A percentile compares a stretch with the other conserved stretches of the same genome.
phyloP scores from a whole-genome alignment of 208 protist genomes.

The Acanthamoeba healyi region DNA sequence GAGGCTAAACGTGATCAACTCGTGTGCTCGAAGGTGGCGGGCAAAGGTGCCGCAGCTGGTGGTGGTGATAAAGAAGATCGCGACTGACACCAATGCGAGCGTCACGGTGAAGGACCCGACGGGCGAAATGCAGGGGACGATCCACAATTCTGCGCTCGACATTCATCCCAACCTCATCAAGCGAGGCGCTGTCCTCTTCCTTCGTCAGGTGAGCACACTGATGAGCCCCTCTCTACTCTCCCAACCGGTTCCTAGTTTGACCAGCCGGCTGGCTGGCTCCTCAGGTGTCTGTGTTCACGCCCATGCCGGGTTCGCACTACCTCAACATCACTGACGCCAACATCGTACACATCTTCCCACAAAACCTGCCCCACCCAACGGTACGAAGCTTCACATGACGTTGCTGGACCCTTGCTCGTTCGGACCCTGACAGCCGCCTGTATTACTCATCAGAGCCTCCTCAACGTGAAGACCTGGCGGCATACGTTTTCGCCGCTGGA shows the following conservation, averaged over 20 bases:
- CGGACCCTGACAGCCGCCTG: neutral
- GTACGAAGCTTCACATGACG: neutral
- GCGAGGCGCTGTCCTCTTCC: conserved; percentile 62
- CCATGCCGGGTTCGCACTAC: conserved; percentile 20
- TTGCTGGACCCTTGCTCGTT: neutral
- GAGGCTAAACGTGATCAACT: too few species aligned
- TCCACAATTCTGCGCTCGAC: conserved; percentile 17
- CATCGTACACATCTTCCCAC: conserved; percentile 24
- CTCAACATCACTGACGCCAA: conserved; percentile 69
- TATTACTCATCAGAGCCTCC: neutral
- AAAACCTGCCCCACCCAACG: neutral
- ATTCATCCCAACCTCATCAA: conserved; percentile 58
- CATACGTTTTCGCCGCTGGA: conserved; percentile 26
- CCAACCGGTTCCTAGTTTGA: too few species aligned
- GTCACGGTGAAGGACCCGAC: conserved; percentile 67
- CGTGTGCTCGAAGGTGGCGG: too few species aligned
- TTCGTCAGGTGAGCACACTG: neutral
- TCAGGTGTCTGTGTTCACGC: conserved; percentile 72
- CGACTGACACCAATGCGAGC: conserved; percentile 65
- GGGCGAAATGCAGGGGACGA: conserved; percentile 71
- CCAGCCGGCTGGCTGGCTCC: too few species aligned
- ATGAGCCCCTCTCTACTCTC: neutral
- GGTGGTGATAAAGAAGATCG: conserved; percentile 68
- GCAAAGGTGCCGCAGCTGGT: conserved; percentile 44
- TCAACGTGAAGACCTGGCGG: neutral